These are phyloP conservation scores for Pterula multifida DNA, from an alignment of 1,284 basidiomycete species.

Conservation along the genomic window DNA sequence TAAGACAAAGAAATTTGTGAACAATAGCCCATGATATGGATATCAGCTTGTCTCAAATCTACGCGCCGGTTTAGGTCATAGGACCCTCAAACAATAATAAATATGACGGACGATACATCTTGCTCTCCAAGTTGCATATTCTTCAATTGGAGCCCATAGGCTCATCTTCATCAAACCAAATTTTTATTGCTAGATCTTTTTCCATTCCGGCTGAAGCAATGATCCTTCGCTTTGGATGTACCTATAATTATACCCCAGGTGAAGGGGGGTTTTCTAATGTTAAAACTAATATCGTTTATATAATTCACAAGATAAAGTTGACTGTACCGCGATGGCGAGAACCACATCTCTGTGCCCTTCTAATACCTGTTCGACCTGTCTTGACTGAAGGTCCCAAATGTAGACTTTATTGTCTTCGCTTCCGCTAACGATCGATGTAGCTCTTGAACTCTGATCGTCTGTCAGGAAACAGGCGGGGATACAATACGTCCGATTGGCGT, in stretches of 20 bases:
- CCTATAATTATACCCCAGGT: conserved; percentile 25
- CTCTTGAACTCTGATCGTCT: conserved; percentile 25
- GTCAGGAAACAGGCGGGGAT: conserved; percentile 51
- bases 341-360: conserved; percentile 76
- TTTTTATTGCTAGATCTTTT: conserved; percentile 67
- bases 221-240: conserved; percentile 58
- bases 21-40: too few species aligned
- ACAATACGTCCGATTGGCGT: conserved; percentile 73
- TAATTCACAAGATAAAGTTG: conserved; percentile 18
- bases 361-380: conserved; percentile 62
- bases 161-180: conserved; percentile 53
- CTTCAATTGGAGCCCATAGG: conserved; percentile 5
- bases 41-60: too few species aligned
- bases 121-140: not conserved
- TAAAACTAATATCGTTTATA: conserved; percentile 1
- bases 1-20: too few species aligned
- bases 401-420: conserved; percentile 85
- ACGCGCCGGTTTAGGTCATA: too few species aligned
- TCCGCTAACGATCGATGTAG: conserved; percentile 70
- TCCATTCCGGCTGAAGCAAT: conserved; percentile 80
- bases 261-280: too few species aligned
- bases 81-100: too few species aligned
- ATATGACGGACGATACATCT: not conserved
- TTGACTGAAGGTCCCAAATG: conserved; percentile 85
- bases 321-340: conserved; percentile 64